Evolutionary conservation across 2,329 filamentous ascomycete species (phyloP).

Genomic region (Penicillium sp.): DNA sequence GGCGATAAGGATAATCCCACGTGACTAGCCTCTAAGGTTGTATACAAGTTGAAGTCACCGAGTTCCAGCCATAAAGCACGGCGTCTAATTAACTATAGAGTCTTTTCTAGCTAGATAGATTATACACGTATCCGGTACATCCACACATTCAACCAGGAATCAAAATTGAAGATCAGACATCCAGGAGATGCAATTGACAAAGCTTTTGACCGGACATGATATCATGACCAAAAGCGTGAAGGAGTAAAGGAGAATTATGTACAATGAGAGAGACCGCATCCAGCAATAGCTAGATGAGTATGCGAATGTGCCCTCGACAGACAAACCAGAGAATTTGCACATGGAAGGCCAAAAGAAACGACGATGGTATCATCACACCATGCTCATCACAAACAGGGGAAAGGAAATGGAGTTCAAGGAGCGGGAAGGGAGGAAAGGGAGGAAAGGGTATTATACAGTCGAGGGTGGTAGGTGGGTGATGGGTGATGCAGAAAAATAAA

Average conservation of each 20-base stretch:
- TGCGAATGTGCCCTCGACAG: constrained; percentile 16
- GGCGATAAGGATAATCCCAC: neutral
- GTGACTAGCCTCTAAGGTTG: neutral
- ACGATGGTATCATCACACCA: constrained; percentile 25
- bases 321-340: constrained; percentile 5
- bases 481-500: constrained; percentile 6
- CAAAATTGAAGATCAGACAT: constrained; percentile 4
- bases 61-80: neutral
- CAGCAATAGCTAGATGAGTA: constrained; percentile 7
- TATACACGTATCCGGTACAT: neutral
- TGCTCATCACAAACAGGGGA: constrained; percentile 20
- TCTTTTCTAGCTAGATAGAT: neutral
- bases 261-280: constrained; percentile 21
- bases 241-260: constrained; percentile 24
- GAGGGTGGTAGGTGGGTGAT: constrained; percentile 11
- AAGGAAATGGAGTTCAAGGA: constrained; percentile 9
- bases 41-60: neutral
- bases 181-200: constrained; percentile 23
- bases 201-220: constrained; percentile 13
- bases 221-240: constrained; percentile 11
- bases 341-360: constrained; percentile 5
- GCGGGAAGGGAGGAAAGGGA: constrained; percentile 3
- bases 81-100: neutral
- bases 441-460: constrained; percentile 25
- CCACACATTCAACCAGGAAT: neutral